Base-by-base conservation (phyloP, 2,329 filamentous ascomycete genomes). In the Trichoderma citrinoviride region DNA sequence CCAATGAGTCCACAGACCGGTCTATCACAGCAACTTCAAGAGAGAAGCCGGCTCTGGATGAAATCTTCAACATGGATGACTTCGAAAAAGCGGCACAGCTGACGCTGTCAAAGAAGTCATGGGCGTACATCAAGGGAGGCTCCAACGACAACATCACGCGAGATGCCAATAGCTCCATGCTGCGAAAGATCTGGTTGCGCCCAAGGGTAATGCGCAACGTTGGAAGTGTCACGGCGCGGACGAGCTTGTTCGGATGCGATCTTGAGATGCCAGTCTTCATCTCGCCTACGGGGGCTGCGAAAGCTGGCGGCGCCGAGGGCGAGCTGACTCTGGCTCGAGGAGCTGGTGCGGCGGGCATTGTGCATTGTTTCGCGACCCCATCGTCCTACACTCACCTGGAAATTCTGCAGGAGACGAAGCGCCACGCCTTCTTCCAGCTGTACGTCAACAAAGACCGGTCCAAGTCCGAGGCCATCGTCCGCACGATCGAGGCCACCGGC, bases 221-320 rank as follows among this genome's bases (percentile, higher is more conserved):
- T 1, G 60, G 49, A 15, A 50, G 7, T 15, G 60, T 62, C n/a
- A 62, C 60, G 8, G 23, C 60, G 19, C 41, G 25, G 14, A 62
- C 60, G 23, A 62, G 15, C 1, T 49, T 62, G 8, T 62, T 62
- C 5, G 60, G 60, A 12, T 62, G 60, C 27, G 60, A 62, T 25
- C 60, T 62, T 23, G 60, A 62, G 8, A 53, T 62, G 17, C 60
- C 60, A n/a, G 40, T 62, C 19, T 62, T 53, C 23, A 62, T 62
- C 15, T 53, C 60, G 12, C 60, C 60, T 19, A 62, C 60, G 1
- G 60, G 60, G 12, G 60, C 60, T 37, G 60, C 60, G 15, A n/a
- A 49, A 46, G 49, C 60, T 2, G 60, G 60, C 10, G 60, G 60
- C 7, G 60, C 60, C 19, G 60, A 62, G 15, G 60, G 60, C 8